Conservation (phyloP, 352 stramenopile genomes). For the Thalassiosira exigua region DNA sequence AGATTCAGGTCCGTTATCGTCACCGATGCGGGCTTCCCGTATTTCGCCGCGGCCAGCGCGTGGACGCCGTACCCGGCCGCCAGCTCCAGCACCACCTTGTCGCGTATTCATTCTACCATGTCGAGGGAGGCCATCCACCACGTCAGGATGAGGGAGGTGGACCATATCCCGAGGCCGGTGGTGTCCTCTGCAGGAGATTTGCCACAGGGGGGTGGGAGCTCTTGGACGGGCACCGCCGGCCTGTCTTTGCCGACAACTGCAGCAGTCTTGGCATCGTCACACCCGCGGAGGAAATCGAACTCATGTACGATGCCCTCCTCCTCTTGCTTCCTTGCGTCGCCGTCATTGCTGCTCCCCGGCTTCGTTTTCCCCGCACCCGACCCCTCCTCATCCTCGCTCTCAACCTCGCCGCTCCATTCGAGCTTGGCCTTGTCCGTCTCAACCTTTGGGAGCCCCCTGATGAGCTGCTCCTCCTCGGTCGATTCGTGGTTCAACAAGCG, state of each 20-base stretch:
- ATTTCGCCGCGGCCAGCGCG: conserved; percentile 32
- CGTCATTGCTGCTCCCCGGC: background rate
- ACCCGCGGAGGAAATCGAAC: conserved; percentile 57
- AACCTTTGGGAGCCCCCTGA: conserved; percentile 52
- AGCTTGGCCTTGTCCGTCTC: conserved; percentile 38
- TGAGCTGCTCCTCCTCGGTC: conserved; percentile 82
- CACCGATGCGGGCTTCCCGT: conserved; percentile 60
- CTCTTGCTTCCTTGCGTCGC: background rate
- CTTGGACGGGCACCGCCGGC: conserved; percentile 60
- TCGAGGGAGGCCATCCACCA: conserved; percentile 70
- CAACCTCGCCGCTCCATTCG: conserved; percentile 18
- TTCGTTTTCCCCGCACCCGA: background rate
- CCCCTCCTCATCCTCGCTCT: conserved; percentile 15
- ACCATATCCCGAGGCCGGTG: conserved; percentile 87
- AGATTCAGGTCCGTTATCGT: conserved; percentile 85
- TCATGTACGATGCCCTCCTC: conserved; percentile 58
- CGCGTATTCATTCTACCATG: conserved; percentile 46
- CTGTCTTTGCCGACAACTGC: conserved; percentile 1
- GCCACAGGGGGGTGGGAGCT: conserved; percentile 75
- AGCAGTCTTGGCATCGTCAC: background rate
- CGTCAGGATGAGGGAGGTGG: conserved; percentile 82
- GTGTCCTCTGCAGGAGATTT: conserved; percentile 81
- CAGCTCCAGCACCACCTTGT: conserved; percentile 83
- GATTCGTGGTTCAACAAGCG: conserved; percentile 85
- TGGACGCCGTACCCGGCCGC: conserved; percentile 86